Base-by-base conservation (phyloP, 2,329 filamentous ascomycete genomes). In the Ceratocystis alfenasii region DNA sequence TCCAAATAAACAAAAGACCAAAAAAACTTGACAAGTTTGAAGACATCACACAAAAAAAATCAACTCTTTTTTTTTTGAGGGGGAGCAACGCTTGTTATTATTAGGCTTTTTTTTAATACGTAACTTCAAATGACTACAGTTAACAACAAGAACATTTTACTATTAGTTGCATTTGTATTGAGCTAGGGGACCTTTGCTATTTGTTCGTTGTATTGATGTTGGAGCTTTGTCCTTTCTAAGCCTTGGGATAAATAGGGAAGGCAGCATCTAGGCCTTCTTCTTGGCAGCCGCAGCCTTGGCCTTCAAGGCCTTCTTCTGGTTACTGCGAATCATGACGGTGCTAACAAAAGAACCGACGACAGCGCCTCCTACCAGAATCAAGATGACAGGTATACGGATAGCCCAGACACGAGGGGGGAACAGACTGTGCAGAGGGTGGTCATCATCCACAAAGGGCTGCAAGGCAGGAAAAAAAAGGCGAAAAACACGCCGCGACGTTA, bases 401-500 rank as follows among this genome's bases (percentile, higher is more conserved):
- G 94, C 94, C 94, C 94, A 99, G 75, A 96, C 92, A 75, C 94
- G 92, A 60, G 93, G 93, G 69, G 90, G 94, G 80, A 99, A 99
- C 79, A 97, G 83, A 75, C 88, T 88, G 75, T 99, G 94, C 67
- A 97, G 87, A 66, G 90, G 87, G 77, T 99, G 94, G 75, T 90
- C 90, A 67, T 88, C 84, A 77, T 99, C 94, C 77, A 99, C 94
- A 76, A 99, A 99, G 75, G 94, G 94, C 94, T 99, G 65, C 20
- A 46, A 67, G 69, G 20, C 53, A 15, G 10, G 57, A 4, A 6
- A 12, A 28, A 30, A 41, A 59, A n/a, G 20, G 10, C 36, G 36
- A 15, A 41, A 41, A 15, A 5, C 10, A 15, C 10, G 36, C 36
- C 36, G 12, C 36, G 10, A 41, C 2, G 10, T 41, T 15, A 41